Evolutionary conservation across 208 protist species (phyloP), one percentile per base, ranked within the genome.

Genomic region (Trypanosoma conorhini): DNA sequence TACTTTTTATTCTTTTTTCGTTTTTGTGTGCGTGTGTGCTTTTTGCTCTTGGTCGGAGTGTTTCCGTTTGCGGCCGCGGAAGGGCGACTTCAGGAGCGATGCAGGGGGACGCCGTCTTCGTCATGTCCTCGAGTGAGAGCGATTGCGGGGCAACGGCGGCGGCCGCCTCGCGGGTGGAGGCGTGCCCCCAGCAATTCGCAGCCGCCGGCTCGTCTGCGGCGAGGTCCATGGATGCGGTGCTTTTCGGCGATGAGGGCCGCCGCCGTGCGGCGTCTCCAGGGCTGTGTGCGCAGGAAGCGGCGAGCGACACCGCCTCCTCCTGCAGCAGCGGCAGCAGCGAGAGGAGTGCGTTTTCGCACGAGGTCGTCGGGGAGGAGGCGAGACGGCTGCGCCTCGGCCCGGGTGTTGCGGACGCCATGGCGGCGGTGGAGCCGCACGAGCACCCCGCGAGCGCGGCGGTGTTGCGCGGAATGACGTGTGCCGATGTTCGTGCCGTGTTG

Each of bases 401-500:
- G 64, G 30, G 64, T 74, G 7, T 73, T 44, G 48, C 33, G 74
- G 13, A 54, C 3, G 26, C 52, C 26, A 21, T 1, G 22, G n/a
- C 26, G n/a, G n/a, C 46, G 3, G 33, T 68, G 7, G 51, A 74
- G 42, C 15, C 42, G 42, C 9, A 46, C 42, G 50, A 54, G 9
- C n/a, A 10, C 17, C 50, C 19, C 50, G 26, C 4, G 22, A 59
- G 22, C 19, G 57, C 87, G 24, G 57, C 60, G 7, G 51, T 72
- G 48, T 72, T 93, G 59, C 70, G 75, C n/a, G 60, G 52, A 40
- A 90, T 93, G 87, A 90, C 85, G 9, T 85, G 74, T 22, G 62
- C 76, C 17, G 86, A 95, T 33, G 87, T 95, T n/a, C 78, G 86
- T 33, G 77, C 76, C 3, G 59, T 77, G 15, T 69, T 95, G 33